Base-by-base conservation (phyloP, 2,329 filamentous ascomycete species). In the Biscogniauxia sp. region DNA sequence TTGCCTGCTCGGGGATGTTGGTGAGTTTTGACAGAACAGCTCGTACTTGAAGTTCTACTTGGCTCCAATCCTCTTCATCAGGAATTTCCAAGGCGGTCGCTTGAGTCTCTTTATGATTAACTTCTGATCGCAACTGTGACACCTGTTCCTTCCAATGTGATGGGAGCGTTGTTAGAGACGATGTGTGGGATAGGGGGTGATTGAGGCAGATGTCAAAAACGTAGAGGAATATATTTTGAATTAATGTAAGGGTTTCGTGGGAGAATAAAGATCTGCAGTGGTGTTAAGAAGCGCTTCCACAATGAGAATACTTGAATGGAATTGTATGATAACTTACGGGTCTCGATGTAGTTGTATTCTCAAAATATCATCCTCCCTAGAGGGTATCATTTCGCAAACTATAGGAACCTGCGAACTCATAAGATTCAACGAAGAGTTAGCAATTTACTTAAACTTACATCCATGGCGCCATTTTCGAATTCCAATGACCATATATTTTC, bases 341-440 rank as follows among this genome's bases (percentile, higher is more conserved):
- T 89, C 80, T 58, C 84, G 86, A 73, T 95, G 88, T 13, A 95
- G 70, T 20, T 80, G 82, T 53, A 93, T 71, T 0, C 77, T 71
- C 20, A 95, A 64, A 0, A 68, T 76, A 71, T 92, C 81, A 23
- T 77, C 65, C 8, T 71, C 70, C 1, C 77, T 68, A 53, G 83
- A 78, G 0, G 90, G 90, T 4, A 85, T 76, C 3, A 95, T 74
- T 71, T 96, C 93, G 63, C 91, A 88, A 13, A 96, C 89, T 51
- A 96, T 73, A 0, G 92, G 90, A 17, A 91, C 81, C 76, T 82
- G 54, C 15, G 2, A 41, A 49, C n/a, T 57, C 37, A 37, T 73
- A 50, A 74, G 67, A 26, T 60, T 49, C 20, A n/a, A 20, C 3
- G 9, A n/a, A 8, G 20, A 15, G 17, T 19, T 54, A 20, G n/a